These are phyloP conservation scores for Parascedosporium putredinis DNA, from an alignment of 2,329 filamentous ascomycete species.

Conservation along the genomic window DNA sequence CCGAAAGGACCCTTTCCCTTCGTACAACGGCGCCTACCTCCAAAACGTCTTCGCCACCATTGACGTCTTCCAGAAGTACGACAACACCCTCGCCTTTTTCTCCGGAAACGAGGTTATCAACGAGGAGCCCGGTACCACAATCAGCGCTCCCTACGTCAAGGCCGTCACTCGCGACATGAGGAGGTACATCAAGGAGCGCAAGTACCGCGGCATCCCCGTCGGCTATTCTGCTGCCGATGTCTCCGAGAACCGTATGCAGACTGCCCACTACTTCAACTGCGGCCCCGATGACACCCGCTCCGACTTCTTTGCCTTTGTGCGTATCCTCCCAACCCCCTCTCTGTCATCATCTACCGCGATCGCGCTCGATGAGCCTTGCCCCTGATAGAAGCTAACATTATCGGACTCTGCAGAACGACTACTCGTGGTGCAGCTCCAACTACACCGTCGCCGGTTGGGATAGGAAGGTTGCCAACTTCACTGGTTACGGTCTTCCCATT, in stretches of 20 bases:
- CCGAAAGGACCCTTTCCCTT: slow-evolving; percentile 53
- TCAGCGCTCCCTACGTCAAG: slow-evolving; percentile 64
- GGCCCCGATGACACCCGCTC: slow-evolving; percentile 72
- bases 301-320: slow-evolving; percentile 70
- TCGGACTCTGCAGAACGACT: slow-evolving; percentile 62
- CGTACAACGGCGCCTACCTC: slow-evolving; percentile 81
- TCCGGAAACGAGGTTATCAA: slow-evolving; percentile 76
- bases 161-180: slow-evolving; percentile 69
- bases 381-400: slow-evolving; percentile 17
- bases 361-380: too few species aligned
- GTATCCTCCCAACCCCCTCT: neutral
- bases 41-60: slow-evolving; percentile 80
- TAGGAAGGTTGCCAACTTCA: slow-evolving; percentile 79
- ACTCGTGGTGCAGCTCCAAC: slow-evolving; percentile 71
- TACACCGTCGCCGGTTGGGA: slow-evolving; percentile 70
- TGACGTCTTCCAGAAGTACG: slow-evolving; percentile 71
- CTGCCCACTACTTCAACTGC: slow-evolving; percentile 89
- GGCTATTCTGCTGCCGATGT: slow-evolving; percentile 75
- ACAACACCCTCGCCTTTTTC: slow-evolving; percentile 81
- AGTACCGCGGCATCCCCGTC: slow-evolving; percentile 58
- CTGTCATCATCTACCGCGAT: neutral
- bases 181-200: slow-evolving; percentile 53
- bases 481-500: slow-evolving; percentile 75
- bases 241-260: slow-evolving; percentile 72
- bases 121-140: slow-evolving; percentile 50